phyloP scores from a whole-genome alignment of 208 protist genomes.

The Phytomonas francai region DNA sequence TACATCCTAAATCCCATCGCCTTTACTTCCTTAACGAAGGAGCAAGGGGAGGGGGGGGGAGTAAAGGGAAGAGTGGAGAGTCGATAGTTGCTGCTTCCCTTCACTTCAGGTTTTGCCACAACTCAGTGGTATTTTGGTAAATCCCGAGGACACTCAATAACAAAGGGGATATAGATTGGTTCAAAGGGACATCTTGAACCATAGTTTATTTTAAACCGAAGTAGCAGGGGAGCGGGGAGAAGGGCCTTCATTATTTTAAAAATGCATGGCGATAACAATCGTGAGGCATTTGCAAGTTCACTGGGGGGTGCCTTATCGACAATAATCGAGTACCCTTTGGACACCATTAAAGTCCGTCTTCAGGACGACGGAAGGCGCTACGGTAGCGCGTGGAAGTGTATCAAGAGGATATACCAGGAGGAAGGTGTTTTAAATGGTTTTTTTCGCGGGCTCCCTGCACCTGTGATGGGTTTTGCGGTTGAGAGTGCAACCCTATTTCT shows the following conservation, averaged over 20 bases:
- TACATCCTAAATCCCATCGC: neutral
- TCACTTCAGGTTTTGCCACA: neutral
- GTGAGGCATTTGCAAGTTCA: slow-evolving; percentile 70
- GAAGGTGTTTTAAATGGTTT: slow-evolving; percentile 85
- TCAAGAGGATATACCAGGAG: slow-evolving; percentile 54
- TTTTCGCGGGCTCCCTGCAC: slow-evolving; percentile 81
- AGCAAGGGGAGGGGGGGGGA: neutral
- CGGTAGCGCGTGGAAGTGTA: slow-evolving; percentile 48
- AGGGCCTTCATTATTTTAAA: neutral
- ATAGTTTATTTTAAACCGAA: neutral
- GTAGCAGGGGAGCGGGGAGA: too few relatives aligned
- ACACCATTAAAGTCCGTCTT: slow-evolving; percentile 91
- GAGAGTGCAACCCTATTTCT: slow-evolving; percentile 84
- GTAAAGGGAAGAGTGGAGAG: neutral
- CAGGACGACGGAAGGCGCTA: slow-evolving; percentile 76
- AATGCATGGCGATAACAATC: slow-evolving; percentile 52
- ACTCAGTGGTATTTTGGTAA: neutral
- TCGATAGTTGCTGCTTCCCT: neutral
- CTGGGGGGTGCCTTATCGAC: slow-evolving; percentile 65
- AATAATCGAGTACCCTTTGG: slow-evolving; percentile 87
- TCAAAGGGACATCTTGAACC: neutral
- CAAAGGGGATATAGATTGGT: neutral
- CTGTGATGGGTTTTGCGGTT: slow-evolving; percentile 70
- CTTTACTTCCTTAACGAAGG: neutral
- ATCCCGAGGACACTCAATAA: neutral